These are phyloP conservation scores for Nemophila menziesii DNA, from an alignment of 257 asterid genomes.

Conservation along the genomic window DNA sequence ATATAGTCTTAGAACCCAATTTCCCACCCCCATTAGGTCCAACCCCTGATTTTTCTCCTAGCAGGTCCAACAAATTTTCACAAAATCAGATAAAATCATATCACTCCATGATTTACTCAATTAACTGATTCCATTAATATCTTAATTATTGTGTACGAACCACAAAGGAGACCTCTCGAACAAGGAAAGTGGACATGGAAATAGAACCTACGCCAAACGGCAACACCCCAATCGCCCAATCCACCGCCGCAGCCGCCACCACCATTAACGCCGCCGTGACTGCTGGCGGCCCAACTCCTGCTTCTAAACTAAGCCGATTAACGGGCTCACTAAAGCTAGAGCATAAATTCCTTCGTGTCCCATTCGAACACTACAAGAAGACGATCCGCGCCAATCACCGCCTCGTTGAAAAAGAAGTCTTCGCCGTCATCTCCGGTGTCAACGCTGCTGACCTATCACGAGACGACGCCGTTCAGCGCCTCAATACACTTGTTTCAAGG, in stretches of 20 bases:
- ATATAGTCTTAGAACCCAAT: too few relatives aligned
- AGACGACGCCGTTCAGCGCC: constrained; percentile 64
- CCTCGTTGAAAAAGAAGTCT: constrained; percentile 68
- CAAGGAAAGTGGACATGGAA: constrained; percentile 37
- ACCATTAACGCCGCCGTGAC: constrained; percentile 10
- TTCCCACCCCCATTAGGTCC: too few relatives aligned
- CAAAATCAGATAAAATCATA: too few relatives aligned
- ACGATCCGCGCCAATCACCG: constrained; percentile 95
- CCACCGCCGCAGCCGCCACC: background rate
- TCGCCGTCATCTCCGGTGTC: constrained; percentile 56
- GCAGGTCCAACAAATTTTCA: too few relatives aligned
- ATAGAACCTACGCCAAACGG: constrained; percentile 48
- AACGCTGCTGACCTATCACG: constrained; percentile 48
- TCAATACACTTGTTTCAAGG: constrained; percentile 65
- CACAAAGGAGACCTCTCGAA: too few relatives aligned
- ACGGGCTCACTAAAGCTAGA: constrained; percentile 71
- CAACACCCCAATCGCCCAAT: constrained; percentile 15
- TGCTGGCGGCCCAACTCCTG: too few relatives aligned
- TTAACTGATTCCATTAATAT: too few relatives aligned
- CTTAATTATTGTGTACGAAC: too few relatives aligned
- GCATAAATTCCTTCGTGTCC: constrained; percentile 95
- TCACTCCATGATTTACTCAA: too few relatives aligned
- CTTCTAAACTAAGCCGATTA: constrained; percentile 46
- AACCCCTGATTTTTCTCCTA: too few relatives aligned
- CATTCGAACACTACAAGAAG: constrained; percentile 87